Evolutionary conservation across 1,284 basidiomycete genomes (phyloP).

Genomic region (Cutaneotrichosporon dermatis): DNA sequence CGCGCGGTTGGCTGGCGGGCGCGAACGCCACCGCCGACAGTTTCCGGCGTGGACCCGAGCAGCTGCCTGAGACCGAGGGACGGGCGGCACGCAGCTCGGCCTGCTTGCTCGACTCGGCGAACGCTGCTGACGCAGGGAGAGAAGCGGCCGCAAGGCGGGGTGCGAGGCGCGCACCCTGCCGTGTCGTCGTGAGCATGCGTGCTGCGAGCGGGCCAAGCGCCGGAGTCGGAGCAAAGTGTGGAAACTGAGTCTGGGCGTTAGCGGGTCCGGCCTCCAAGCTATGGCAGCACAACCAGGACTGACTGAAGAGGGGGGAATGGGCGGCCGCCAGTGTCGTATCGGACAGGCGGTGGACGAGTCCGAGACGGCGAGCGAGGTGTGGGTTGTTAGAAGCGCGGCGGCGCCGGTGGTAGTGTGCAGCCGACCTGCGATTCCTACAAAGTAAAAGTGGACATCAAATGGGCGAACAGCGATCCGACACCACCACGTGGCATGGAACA

Average conservation of each 20-base stretch:
- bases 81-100: slow-evolving; percentile 17
- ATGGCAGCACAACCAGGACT: no score
- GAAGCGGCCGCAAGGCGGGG: slow-evolving; percentile 9
- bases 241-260: no score
- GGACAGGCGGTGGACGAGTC: no score
- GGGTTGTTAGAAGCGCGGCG: not conserved
- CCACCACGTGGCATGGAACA: not conserved
- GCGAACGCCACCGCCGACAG: not conserved
- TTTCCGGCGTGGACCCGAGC: not conserved
- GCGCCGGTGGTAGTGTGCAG: not conserved
- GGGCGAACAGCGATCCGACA: not conserved
- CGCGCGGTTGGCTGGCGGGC: not conserved
- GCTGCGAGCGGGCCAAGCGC: not conserved
- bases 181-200: slow-evolving; percentile 27
- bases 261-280: no score
- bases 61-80: not conserved
- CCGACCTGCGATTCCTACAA: not conserved
- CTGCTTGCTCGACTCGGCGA: slow-evolving; percentile 35
- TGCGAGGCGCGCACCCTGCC: slow-evolving; percentile 21
- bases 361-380: no score
- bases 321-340: no score
- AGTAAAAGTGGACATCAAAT: slow-evolving; percentile 3
- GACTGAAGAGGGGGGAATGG: no score
- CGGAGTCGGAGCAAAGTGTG: no score
- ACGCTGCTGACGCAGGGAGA: slow-evolving; percentile 7